A percentile compares a stretch with the other conserved stretches of the same genome.
Evolutionary conservation across 75 land plant species (phyloP).

Genomic region (Sequoiadendron giganteum): DNA sequence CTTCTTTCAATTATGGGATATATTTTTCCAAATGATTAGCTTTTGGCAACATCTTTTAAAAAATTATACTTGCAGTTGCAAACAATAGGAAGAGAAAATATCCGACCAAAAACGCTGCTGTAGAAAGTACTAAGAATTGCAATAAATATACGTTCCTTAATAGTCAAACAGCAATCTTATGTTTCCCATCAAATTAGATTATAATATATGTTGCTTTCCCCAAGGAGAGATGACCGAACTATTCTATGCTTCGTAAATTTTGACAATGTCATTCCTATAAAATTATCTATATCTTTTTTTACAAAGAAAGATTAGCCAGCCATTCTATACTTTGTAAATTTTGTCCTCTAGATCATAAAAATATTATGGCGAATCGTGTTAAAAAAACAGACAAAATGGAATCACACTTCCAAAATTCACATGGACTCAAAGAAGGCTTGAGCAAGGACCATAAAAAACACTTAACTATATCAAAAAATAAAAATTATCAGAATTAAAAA

Average conservation of each 20-base stretch:
- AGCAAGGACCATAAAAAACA: too few species aligned
- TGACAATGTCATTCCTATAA: too few species aligned
- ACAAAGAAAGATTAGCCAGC: background rate
- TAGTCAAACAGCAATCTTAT: background rate
- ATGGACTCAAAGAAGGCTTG: too few species aligned
- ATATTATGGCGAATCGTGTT: too few species aligned
- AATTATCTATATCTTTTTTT: too few species aligned
- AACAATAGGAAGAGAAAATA: too few species aligned
- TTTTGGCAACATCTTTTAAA: background rate
- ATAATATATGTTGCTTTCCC: background rate
- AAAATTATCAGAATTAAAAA: too few species aligned
- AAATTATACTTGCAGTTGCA: background rate
- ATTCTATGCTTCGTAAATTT: background rate
- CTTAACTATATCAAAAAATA: too few species aligned
- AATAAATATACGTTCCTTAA: background rate
- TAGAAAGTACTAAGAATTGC: background rate
- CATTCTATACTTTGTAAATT: background rate
- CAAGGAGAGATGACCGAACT: background rate
- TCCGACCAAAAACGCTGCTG: background rate
- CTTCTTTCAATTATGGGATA: background rate
- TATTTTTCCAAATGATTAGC: background rate
- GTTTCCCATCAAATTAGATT: background rate
- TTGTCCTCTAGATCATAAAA: too few species aligned
- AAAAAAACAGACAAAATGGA: too few species aligned
- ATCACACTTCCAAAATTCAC: too few species aligned